These are phyloP conservation scores for Groenewaldozyma sp. DNA, from an alignment of 1,139 yeast species.

Conservation along the genomic window DNA sequence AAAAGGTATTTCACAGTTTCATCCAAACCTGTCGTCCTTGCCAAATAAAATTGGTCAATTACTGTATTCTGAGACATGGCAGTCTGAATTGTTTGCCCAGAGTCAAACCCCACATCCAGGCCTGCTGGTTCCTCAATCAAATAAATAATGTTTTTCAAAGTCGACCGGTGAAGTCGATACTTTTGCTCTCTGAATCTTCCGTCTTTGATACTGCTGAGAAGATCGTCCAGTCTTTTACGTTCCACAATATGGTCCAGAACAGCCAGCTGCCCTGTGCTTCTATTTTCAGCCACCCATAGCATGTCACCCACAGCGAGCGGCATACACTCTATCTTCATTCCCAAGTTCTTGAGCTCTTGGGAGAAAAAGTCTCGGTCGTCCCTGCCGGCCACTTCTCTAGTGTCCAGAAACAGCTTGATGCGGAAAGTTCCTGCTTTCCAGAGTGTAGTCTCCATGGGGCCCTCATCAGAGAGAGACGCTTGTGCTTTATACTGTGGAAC, in stretches of 20 bases:
- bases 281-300: slow-evolving; percentile 76
- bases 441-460: slow-evolving; percentile 7
- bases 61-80: slow-evolving; percentile 67
- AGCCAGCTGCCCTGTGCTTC: slow-evolving; percentile 47
- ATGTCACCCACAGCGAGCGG: slow-evolving; percentile 79
- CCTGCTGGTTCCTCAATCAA: slow-evolving; percentile 68
- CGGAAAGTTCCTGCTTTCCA: slow-evolving; percentile 53
- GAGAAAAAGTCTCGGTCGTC: slow-evolving; percentile 27
- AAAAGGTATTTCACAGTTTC: slow-evolving; percentile 63
- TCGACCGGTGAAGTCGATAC: slow-evolving; percentile 58
- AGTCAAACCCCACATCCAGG: slow-evolving; percentile 22
- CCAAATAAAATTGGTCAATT: slow-evolving; percentile 55
- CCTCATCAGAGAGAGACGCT: not conserved
- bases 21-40: slow-evolving; percentile 61
- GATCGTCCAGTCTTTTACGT: slow-evolving; percentile 81
- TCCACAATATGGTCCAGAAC: slow-evolving; percentile 77
- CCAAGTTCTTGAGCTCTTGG: slow-evolving; percentile 43
- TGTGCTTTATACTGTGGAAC: not conserved
- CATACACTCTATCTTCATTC: slow-evolving; percentile 45
- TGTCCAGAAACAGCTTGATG: slow-evolving; percentile 61
- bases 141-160: slow-evolving; percentile 60
- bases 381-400: slow-evolving; percentile 51
- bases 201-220: slow-evolving; percentile 72
- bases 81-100: slow-evolving; percentile 55
- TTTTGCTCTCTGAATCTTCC: slow-evolving; percentile 83